Evolutionary conservation across 2,329 filamentous ascomycete genomes (phyloP), one percentile per base, ranked within the genome.

Genomic region (Apiospora saccharicola): DNA sequence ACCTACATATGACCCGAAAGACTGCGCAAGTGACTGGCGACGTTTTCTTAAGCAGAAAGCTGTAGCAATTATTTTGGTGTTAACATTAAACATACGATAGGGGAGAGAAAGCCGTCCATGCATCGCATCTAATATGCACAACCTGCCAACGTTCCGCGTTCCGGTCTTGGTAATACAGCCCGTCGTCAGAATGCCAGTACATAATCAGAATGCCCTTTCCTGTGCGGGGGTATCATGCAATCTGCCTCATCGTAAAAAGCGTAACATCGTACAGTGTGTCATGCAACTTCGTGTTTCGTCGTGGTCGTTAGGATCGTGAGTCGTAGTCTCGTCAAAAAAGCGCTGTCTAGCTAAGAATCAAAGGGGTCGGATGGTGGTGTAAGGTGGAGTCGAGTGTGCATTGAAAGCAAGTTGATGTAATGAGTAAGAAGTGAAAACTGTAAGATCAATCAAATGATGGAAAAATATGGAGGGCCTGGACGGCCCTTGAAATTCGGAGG

Each of bases 241-340:
- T 64, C 57, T 64, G 19, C 57, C 57, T 64, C 34, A 22, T 64
- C 53, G 30, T 61, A n/a, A 24, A 57, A 57, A 64, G 41, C 57
- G 57, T 64, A 41, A 41, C 19, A 41, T 64, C 57, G 57, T 64
- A 64, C 34, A 41, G 3, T 12, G 57, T 64, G 22, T 64, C 57
- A 41, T 64, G 19, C 34, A 41, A 64, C 22, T 41, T 41, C 22
- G 57, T 64, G 19, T 64, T 12, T 34, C 37, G 1, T 22, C 22
- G 19, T 41, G 34, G 22, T 64, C 57, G 19, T 64, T 6, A 64
- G 19, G 34, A 10, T 64, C 34, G 57, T 64, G 22, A 64, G 57
- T 64, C 57, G 22, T 64, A 64, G 2, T 61, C 16, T 61, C 53
- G 30, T 61, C 19, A 64, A 41, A 57, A 41, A 37, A 37, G 57